Conservation (phyloP, 1,284 basidiomycete species). For the Ganoderma meredithae region DNA sequence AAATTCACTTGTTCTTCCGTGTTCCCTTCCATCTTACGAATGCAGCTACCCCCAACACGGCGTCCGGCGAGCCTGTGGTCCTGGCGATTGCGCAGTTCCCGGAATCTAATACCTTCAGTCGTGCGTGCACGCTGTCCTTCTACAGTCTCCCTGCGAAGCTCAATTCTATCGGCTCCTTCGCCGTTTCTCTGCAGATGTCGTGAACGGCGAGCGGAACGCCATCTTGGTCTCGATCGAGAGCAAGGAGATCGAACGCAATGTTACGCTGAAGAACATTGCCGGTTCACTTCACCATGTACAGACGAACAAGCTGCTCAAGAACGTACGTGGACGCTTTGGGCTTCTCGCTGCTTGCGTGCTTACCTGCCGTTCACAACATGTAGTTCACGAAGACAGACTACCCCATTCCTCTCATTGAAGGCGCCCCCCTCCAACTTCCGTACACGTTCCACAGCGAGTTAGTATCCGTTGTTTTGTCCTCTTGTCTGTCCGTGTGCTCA, state of each 20-base stretch:
- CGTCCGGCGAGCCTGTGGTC: slow-evolving; percentile 56
- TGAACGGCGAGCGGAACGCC: slow-evolving; percentile 87
- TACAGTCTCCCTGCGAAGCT: not conserved
- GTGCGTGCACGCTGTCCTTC: slow-evolving; percentile 56
- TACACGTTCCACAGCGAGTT: slow-evolving; percentile 88
- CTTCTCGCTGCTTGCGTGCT: slow-evolving; percentile 10
- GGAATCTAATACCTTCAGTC: slow-evolving; percentile 82
- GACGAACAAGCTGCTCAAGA: slow-evolving; percentile 73
- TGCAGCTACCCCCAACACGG: slow-evolving; percentile 34
- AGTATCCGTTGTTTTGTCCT: slow-evolving; percentile 43
- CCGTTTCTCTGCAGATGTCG: slow-evolving; percentile 62
- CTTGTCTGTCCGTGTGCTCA: slow-evolving; percentile 6
- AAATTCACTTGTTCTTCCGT: slow-evolving; percentile 3
- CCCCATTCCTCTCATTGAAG: slow-evolving; percentile 65
- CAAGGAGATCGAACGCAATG: slow-evolving; percentile 71
- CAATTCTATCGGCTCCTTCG: no score
- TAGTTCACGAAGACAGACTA: slow-evolving; percentile 73
- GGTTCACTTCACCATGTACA: slow-evolving; percentile 79
- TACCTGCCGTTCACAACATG: not conserved
- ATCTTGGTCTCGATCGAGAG: slow-evolving; percentile 78
- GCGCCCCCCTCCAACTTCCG: slow-evolving; percentile 74
- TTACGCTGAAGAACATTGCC: slow-evolving; percentile 74
- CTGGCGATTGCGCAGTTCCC: slow-evolving; percentile 73
- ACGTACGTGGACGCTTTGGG: slow-evolving; percentile 55
- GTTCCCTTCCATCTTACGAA: no score